These are phyloP conservation scores for Suillus subaureus DNA, from an alignment of 768 basidiomycete species.

Conservation along the genomic window DNA sequence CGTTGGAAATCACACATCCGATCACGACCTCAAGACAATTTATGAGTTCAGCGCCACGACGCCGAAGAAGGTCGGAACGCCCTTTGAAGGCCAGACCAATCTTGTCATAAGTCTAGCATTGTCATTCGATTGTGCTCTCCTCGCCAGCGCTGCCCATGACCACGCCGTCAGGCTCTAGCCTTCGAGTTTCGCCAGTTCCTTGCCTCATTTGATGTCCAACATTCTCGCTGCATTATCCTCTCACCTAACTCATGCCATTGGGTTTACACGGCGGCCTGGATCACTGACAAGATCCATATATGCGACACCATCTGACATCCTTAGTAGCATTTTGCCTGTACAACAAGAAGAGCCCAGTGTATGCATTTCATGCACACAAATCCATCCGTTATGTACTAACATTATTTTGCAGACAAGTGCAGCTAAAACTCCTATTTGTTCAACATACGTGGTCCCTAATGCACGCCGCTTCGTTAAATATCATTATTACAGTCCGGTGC, in stretches of 20 bases:
- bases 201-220: no score
- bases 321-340: no score
- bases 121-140: neutral
- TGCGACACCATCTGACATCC: no score
- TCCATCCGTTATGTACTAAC: neutral
- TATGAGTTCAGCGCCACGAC: neutral
- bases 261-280: no score
- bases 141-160: no score
- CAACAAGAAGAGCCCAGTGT: no score
- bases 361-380: no score
- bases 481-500: neutral
- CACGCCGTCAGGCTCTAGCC: no score
- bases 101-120: neutral
- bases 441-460: neutral
- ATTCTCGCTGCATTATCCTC: no score
- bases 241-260: no score
- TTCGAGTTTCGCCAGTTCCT: no score
- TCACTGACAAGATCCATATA: neutral
- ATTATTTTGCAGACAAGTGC: neutral
- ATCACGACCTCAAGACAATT: neutral
- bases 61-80: neutral
- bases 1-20: neutral
- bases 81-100: neutral
- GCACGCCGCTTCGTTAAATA: no score
- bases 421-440: neutral